phyloP scores from a whole-genome alignment of 192 early-diverging fungal genomes.

The Linnemannia schmuckeri region DNA sequence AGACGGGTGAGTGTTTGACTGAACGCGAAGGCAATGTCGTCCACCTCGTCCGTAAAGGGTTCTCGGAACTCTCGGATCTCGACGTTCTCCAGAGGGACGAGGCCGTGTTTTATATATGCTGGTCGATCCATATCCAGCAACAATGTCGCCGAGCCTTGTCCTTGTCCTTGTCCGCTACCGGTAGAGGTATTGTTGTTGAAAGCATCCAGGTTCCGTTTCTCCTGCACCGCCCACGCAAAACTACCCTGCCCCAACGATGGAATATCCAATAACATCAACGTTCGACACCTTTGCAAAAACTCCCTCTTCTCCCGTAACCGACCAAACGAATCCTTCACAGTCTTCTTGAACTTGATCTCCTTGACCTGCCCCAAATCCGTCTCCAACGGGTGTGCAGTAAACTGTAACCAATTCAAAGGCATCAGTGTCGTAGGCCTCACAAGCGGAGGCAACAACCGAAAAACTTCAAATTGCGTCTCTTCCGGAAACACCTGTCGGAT shows the following conservation, averaged over 20 bases:
- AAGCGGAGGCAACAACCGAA: not conserved
- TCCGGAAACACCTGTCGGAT: not conserved
- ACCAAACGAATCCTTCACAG: not conserved
- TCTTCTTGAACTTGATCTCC: not conserved
- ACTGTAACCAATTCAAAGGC: not conserved
- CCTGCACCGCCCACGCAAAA: slow-evolving; percentile 11
- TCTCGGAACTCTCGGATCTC: not conserved
- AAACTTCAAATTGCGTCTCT: not conserved
- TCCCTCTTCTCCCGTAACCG: not conserved
- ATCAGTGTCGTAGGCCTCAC: not conserved
- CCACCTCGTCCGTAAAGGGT: not conserved
- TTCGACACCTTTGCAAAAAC: not conserved
- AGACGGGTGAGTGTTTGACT: not conserved
- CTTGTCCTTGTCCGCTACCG: not conserved
- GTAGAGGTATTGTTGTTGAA: not conserved
- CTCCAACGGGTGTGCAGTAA: not conserved
- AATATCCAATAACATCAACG: not conserved
- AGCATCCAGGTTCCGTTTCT: not conserved
- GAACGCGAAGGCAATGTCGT: slow-evolving; percentile 13
- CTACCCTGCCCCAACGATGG: not conserved
- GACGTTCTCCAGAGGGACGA: not conserved
- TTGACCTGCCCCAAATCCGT: not conserved
- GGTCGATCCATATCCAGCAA: not conserved
- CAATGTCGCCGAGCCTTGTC: not conserved
- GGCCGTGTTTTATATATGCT: not conserved